Evolutionary conservation across 2,329 filamentous ascomycete species (phyloP).

Genomic region (Cryoendolithus antarcticus): DNA sequence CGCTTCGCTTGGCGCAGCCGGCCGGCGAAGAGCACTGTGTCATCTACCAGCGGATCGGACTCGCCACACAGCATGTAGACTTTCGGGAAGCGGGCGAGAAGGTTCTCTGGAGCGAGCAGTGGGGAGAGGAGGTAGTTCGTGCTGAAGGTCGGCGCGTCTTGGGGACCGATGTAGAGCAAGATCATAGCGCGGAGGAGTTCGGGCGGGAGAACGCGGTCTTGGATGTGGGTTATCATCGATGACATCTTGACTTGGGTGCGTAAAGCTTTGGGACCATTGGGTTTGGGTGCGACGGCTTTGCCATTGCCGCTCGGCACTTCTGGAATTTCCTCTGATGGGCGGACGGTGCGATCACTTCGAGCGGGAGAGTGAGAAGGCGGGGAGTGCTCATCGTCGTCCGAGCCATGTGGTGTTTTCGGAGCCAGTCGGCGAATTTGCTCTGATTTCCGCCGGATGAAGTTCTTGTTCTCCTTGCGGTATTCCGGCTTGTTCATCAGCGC

Average conservation of each 20-base stretch:
- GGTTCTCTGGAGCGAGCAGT: constrained; percentile 70
- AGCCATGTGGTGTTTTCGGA: constrained; percentile 66
- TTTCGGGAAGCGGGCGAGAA: constrained; percentile 81
- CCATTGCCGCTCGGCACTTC: not conserved
- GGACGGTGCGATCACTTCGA: constrained; percentile 3
- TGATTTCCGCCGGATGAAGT: constrained; percentile 73
- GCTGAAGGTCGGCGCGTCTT: constrained; percentile 83
- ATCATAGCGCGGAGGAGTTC: constrained; percentile 99
- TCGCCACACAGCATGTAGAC: constrained; percentile 91
- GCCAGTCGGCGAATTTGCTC: constrained; percentile 79
- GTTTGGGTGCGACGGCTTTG: constrained; percentile 16
- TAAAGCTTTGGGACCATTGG: constrained; percentile 38
- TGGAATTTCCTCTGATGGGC: not conserved
- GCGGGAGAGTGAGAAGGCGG: not conserved
- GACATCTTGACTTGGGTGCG: constrained; percentile 85
- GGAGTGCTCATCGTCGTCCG: constrained; percentile 55
- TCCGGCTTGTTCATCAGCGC: constrained; percentile 75
- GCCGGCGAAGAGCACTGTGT: constrained; percentile 92
- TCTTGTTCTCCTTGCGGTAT: constrained; percentile 63
- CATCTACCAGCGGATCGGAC: constrained; percentile 87
- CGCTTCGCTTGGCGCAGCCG: constrained; percentile 68
- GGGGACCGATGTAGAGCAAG: constrained; percentile 87
- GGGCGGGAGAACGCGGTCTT: constrained; percentile 83
- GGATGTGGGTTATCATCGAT: constrained; percentile 97
- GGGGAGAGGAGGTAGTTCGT: constrained; percentile 86